These are phyloP conservation scores for Amniculicola lignicola DNA, from an alignment of 495 filamentous ascomycete genomes.

Conservation along the genomic window DNA sequence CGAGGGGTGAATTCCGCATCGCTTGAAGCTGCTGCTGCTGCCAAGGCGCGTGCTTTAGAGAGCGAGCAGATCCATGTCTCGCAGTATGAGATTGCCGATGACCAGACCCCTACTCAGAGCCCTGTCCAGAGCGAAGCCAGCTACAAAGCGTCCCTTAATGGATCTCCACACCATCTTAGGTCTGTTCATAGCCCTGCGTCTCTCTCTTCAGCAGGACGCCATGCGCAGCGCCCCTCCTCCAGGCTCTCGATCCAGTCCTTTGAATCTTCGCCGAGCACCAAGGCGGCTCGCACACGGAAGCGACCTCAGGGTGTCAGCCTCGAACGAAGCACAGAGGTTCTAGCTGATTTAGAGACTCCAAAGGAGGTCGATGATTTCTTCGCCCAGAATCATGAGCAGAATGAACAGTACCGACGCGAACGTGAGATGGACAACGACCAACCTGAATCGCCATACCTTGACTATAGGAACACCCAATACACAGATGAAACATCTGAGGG, in stretches of 20 bases:
- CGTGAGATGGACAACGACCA: constrained; percentile 47
- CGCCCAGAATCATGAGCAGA: constrained; percentile 53
- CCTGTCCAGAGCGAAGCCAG: constrained; percentile 88
- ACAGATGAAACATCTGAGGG: constrained; percentile 65
- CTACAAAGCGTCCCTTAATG: constrained; percentile 51
- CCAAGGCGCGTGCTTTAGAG: constrained; percentile 33
- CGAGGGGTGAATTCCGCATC: constrained; percentile 43
- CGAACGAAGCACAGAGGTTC: constrained; percentile 48
- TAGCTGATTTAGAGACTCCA: constrained; percentile 42
- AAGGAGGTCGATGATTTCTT: constrained; percentile 51
- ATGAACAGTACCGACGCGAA: constrained; percentile 52
- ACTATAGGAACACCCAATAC: constrained; percentile 55
- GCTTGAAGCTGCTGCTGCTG: constrained; percentile 40
- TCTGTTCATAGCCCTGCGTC: constrained; percentile 28
- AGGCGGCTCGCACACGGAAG: constrained; percentile 49
- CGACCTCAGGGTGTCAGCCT: constrained; percentile 53
- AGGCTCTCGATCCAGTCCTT: constrained; percentile 34
- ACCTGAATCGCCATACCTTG: constrained; percentile 48
- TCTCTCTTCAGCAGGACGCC: constrained; percentile 20
- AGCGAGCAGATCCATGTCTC: constrained; percentile 32
- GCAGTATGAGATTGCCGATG: constrained; percentile 42
- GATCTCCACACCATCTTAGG: constrained; percentile 32
- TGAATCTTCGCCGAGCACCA: constrained; percentile 38
- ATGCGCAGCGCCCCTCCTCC: constrained; percentile 11
- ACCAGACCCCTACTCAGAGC: constrained; percentile 59